Evolutionary conservation across 139 green algal genomes (phyloP), one percentile per base, ranked within the genome.

Genomic region (Helicosporidium sp.): DNA sequence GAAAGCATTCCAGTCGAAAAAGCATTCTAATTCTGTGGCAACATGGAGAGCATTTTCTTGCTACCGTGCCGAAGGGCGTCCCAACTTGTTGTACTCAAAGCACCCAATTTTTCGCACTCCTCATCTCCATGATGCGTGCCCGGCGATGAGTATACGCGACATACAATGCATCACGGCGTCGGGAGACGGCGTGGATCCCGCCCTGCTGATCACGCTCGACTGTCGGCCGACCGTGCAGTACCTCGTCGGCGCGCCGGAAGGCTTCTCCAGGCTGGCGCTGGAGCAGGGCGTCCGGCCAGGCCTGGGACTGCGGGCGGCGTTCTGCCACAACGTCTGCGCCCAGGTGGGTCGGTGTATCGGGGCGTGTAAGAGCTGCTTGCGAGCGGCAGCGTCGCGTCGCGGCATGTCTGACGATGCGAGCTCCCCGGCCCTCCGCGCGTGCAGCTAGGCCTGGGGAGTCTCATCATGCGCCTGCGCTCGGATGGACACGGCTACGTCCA

Each of bases 231-330:
- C 6, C 18, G n/a, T n/a, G 0, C 65, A 86, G 61, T 82, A 82
- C 56, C 50, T 86, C 16, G 72, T 82, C 45, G 72, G 75, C 7
- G 69, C 60, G 7, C 74, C 77, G 7, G 77, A 83, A 33, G 74
- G 74, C 20, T 66, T 79, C 23, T 55, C 72, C 1, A 54, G 77
- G 0, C 62, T 86, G 10, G 75, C 58, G 19, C 54, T 86, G 35
- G 77, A 86, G 58, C 77, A 86, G 42, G 49, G 48, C 15, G 33
- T 68, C 6, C 57, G 77, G 0, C 74, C 74, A n/a, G 57, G 74
- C 5, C 23, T 48, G 0, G 57, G 58, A 18, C 52, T 78, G 4
- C 45, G 57, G 0, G 64, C 64, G 4, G 26, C 62, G 25, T 55
- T 78, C 10, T 48, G 18, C 5, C 20, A 6, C 27, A 43, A 22